Base-by-base conservation (phyloP, 345 rosid genomes). In the Pistacia atlantica region DNA sequence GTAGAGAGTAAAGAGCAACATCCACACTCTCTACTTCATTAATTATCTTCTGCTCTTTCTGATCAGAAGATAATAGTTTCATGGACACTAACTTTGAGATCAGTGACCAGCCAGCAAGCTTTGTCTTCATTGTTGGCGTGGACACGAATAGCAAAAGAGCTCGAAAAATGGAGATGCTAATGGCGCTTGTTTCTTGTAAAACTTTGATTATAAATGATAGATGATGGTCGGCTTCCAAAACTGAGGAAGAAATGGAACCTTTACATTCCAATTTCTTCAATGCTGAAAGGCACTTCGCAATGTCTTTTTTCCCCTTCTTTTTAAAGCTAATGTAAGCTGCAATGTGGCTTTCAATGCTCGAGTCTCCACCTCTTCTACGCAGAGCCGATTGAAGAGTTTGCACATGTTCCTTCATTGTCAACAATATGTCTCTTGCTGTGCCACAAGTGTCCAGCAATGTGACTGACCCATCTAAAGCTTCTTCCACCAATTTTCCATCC, bases 361-460 rank as follows among this genome's bases (percentile, higher is more conserved):
- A 81, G 65, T 79, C 49, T 58, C 79, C 78, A 0, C 81, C 85
- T 49, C 78, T 84, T 69, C 93, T 76, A 4, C 93, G 84, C 8
- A 90, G 71, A 74, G 88, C 81, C 38, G 87, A 85, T 52, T 88
- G 92, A 78, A 90, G 89, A 20, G 56, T 67, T 18, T 77, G 85
- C 20, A 87, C 74, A 72, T 81, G 78, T 68, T 86, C 84, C 57
- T 84, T 79, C 65, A 84, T 84, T 8, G 67, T 56, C 25, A 84
- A 28, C 72, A 88, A 1, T 8, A 80, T 5, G 49, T 87, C 89
- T 71, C 86, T 84, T 8, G 82, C 73, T 5, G 64, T 77, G 75
- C 80, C 79, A 71, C 88, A 86, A 0, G 88, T 76, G 78, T 87
- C 92, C 9, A 90, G 74, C 73, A 85, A 84, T 73, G 73, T 81